phyloP scores from a whole-genome alignment of 495 filamentous ascomycete species.

The Cladorrhinum samala region DNA sequence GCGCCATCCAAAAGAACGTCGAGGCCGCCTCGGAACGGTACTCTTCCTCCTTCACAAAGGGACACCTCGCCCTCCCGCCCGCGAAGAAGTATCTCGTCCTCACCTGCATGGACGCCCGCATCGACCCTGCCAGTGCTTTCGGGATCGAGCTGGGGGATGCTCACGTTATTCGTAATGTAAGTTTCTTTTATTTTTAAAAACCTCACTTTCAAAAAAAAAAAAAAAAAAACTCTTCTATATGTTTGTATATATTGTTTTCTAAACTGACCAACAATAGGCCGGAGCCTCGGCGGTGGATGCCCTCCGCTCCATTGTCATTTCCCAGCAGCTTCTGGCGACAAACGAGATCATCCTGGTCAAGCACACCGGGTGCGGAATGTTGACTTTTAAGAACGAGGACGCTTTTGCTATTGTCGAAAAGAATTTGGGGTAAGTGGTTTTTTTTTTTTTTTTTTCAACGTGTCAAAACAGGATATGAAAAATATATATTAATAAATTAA shows the following conservation, averaged over 20 bases:
- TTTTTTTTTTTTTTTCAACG: neutral
- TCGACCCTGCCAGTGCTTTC: conserved; percentile 64
- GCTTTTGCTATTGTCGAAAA: conserved; percentile 51
- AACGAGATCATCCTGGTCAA: conserved; percentile 71
- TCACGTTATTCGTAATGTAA: conserved; percentile 71
- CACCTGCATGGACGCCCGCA: conserved; percentile 82
- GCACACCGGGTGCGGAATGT: conserved; percentile 78
- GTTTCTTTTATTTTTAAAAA: neutral
- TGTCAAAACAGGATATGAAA: neutral
- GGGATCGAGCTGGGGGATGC: conserved; percentile 72
- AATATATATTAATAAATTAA: neutral
- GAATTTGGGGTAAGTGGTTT: conserved; percentile 43
- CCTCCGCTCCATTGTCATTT: conserved; percentile 69
- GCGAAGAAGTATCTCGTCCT: conserved; percentile 60
- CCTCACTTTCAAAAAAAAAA: neutral
- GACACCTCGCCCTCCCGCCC: conserved; percentile 63
- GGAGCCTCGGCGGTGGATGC: conserved; percentile 64
- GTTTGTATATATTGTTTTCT: neutral
- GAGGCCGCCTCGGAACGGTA: conserved; percentile 55
- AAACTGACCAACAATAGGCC: conserved; percentile 24
- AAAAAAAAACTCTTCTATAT: neutral
- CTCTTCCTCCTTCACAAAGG: conserved; percentile 54
- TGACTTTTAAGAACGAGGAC: conserved; percentile 66
- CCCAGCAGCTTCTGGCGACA: conserved; percentile 76
- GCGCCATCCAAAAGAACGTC: conserved; percentile 49